phyloP scores from a whole-genome alignment of 108 stramenopile genomes.

The Stephanodiscus minutulus region DNA sequence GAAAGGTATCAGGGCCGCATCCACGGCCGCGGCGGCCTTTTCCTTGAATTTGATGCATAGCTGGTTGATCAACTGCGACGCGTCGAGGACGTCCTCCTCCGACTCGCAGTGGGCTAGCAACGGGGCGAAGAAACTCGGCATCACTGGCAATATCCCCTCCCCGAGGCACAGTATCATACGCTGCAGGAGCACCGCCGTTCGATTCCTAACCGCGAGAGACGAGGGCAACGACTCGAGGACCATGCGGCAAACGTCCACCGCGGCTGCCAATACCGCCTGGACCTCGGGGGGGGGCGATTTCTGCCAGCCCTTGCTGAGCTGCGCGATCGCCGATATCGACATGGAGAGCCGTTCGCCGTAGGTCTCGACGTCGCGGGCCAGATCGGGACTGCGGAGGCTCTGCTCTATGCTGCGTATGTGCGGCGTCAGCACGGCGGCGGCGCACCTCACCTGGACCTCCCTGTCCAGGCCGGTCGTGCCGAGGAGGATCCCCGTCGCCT shows the following conservation, averaged over 20 bases:
- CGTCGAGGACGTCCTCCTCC: constrained; percentile 65
- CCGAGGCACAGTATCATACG: constrained; percentile 69
- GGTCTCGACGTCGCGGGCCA: constrained; percentile 42
- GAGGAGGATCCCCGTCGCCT: constrained; percentile 71
- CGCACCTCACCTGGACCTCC: constrained; percentile 56
- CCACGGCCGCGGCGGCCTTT: constrained; percentile 51
- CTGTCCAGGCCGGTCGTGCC: constrained; percentile 67
- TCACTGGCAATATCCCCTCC: constrained; percentile 49
- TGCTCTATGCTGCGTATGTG: constrained; percentile 67
- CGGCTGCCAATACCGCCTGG: constrained; percentile 63
- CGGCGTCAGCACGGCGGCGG: constrained; percentile 67
- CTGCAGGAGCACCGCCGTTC: constrained; percentile 60
- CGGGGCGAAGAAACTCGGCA: constrained; percentile 57
- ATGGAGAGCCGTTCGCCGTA: constrained; percentile 54
- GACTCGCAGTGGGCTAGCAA: constrained; percentile 52
- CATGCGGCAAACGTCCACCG: constrained; percentile 46
- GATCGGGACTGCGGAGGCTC: constrained; percentile 41
- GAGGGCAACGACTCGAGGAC: constrained; percentile 55
- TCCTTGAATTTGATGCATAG: constrained; percentile 70
- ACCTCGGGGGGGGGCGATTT: constrained; percentile 55
- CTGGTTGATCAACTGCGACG: constrained; percentile 70
- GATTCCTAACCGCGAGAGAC: constrained; percentile 56
- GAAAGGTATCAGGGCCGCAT: constrained; percentile 63
- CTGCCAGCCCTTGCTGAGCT: constrained; percentile 72
- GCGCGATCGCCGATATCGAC: constrained; percentile 70